A percentile compares a stretch with the other conserved stretches of the same genome.
phyloP scores from a whole-genome alignment of 2,329 filamentous ascomycete genomes.

The Penicillium frequentans region DNA sequence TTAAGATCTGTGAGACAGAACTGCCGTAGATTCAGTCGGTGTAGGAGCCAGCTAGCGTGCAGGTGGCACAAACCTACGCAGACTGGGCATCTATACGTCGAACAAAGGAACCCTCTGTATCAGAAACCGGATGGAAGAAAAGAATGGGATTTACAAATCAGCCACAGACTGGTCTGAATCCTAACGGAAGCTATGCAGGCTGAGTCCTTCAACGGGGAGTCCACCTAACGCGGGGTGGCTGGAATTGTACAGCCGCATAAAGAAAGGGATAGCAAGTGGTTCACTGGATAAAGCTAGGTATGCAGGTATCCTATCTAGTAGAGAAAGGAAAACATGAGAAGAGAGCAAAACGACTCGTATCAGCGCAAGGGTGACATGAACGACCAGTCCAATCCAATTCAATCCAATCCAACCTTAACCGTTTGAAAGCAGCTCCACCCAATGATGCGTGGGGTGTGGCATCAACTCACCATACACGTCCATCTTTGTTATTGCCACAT shows the following conservation, averaged over 20 bases:
- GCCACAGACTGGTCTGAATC: constrained; percentile 7
- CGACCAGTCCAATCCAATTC: constrained; percentile 7
- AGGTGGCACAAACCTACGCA: background rate
- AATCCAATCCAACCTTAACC: constrained; percentile 14
- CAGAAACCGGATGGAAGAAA: background rate
- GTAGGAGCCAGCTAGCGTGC: background rate
- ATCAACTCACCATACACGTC: constrained; percentile 12
- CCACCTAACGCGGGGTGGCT: constrained; percentile 5
- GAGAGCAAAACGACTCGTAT: background rate
- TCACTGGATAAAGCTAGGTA: background rate
- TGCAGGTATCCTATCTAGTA: constrained; percentile 9
- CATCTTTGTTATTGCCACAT: constrained; percentile 11
- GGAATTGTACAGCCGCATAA: background rate
- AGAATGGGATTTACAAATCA: constrained; percentile 14
- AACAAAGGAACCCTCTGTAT: constrained; percentile 1
- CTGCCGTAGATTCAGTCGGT: background rate
- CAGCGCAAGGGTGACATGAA: constrained; percentile 11
- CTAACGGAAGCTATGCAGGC: constrained; percentile 9
- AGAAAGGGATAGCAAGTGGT: constrained; percentile 8
- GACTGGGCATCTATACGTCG: constrained; percentile 1
- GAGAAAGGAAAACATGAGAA: background rate
- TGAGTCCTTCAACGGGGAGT: constrained; percentile 1
- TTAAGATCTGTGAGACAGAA: background rate
- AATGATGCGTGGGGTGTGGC: constrained; percentile 17
- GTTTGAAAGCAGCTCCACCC: constrained; percentile 19